Conservation (phyloP, 1,284 basidiomycete genomes). For the Cryptococcus floricola region DNA sequence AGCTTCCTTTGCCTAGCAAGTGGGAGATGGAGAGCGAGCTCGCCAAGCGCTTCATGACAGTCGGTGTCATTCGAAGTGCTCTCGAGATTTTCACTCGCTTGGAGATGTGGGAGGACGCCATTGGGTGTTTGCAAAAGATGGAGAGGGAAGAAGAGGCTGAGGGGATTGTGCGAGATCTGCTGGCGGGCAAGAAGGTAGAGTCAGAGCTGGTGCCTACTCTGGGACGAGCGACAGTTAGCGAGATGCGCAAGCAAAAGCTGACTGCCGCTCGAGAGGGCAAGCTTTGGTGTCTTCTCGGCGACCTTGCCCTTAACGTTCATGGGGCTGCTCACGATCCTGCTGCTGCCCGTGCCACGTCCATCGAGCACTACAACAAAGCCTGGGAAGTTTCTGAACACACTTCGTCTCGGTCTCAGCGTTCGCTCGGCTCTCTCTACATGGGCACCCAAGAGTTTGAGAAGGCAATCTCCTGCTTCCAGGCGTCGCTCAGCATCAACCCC, state of each 20-base stretch:
- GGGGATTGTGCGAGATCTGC: slow-evolving; percentile 71
- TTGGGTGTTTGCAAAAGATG: slow-evolving; percentile 74
- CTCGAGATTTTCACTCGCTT: slow-evolving; percentile 85
- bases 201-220: slow-evolving; percentile 66
- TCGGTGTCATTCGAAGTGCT: slow-evolving; percentile 82
- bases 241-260: slow-evolving; percentile 54
- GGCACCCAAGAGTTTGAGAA: slow-evolving; percentile 61
- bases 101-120: slow-evolving; percentile 97
- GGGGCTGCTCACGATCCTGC: slow-evolving; percentile 27
- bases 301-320: slow-evolving; percentile 65
- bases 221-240: slow-evolving; percentile 54
- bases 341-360: slow-evolving; percentile 51
- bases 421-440: slow-evolving; percentile 81
- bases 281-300: slow-evolving; percentile 92
- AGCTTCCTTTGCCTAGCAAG: slow-evolving; percentile 72
- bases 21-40: slow-evolving; percentile 91
- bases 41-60: slow-evolving; percentile 69
- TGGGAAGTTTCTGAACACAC: slow-evolving; percentile 76
- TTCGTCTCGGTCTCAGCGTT: slow-evolving; percentile 85
- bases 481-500: slow-evolving; percentile 83
- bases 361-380: slow-evolving; percentile 73
- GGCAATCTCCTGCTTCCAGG: slow-evolving; percentile 65
- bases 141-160: slow-evolving; percentile 74
- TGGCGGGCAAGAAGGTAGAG: slow-evolving; percentile 77
- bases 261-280: slow-evolving; percentile 78